Percentiles rank a stretch among this genome's conserved stretches.
These are phyloP conservation scores for Somion occarium DNA, from an alignment of 1,284 basidiomycete genomes.

Conservation along the genomic window DNA sequence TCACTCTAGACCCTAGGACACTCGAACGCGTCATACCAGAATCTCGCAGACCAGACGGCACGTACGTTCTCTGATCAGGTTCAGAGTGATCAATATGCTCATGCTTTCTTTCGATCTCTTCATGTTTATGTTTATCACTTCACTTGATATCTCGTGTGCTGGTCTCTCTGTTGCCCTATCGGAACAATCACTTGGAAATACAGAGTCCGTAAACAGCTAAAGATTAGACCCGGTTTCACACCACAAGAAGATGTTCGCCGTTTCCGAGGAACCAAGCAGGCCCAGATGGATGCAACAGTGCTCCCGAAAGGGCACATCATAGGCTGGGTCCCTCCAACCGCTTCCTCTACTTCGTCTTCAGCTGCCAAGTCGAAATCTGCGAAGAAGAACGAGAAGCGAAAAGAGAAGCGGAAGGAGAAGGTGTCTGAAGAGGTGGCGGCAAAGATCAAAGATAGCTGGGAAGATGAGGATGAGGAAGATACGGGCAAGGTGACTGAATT, in stretches of 20 bases:
- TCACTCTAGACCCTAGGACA: constrained; percentile 77
- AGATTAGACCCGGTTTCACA: constrained; percentile 90
- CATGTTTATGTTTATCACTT: not conserved
- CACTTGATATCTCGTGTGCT: too few relatives aligned
- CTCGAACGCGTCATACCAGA: constrained; percentile 87
- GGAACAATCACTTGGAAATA: not conserved
- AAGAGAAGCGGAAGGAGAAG: constrained; percentile 61
- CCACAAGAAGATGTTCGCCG: constrained; percentile 89
- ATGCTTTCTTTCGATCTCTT: constrained; percentile 1
- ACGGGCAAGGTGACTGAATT: constrained; percentile 8
- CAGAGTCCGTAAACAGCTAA: constrained; percentile 86
- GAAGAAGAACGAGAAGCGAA: constrained; percentile 78
- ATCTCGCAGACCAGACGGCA: constrained; percentile 79
- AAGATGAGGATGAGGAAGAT: constrained; percentile 61
- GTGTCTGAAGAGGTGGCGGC: constrained; percentile 26
- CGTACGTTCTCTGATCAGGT: constrained; percentile 64
- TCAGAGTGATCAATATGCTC: constrained; percentile 1
- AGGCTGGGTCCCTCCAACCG: constrained; percentile 68
- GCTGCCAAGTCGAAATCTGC: constrained; percentile 47
- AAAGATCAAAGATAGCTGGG: constrained; percentile 68
- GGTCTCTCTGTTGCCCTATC: constrained; percentile 2
- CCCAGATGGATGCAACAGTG: constrained; percentile 57
- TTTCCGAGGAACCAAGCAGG: constrained; percentile 76
- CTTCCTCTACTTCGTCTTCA: constrained; percentile 15
- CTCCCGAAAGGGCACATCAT: constrained; percentile 74